Evolutionary conservation across 192 early-diverging fungal species (phyloP).

Genomic region (Coemansia sp.): DNA sequence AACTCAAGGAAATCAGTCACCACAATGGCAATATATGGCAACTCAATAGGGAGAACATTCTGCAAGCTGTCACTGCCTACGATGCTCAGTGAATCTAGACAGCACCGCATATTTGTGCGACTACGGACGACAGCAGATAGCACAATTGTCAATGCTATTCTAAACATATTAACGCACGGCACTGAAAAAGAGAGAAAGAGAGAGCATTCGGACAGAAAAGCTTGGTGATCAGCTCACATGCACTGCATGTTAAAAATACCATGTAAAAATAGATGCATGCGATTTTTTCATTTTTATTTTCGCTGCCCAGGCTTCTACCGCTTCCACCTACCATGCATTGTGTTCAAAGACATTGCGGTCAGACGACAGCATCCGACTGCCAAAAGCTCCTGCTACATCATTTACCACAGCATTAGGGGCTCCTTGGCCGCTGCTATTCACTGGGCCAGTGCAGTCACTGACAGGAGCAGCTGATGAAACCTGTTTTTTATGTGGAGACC

Average conservation of each 20-base stretch:
- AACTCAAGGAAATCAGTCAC: neutral
- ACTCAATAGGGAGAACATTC: too few relatives aligned
- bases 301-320: conserved; percentile 4
- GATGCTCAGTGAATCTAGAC: neutral
- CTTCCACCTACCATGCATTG: conserved; percentile 83
- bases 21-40: neutral
- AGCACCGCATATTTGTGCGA: neutral
- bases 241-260: conserved; percentile 3
- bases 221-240: neutral
- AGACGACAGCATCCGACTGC: conserved; percentile 71
- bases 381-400: conserved; percentile 57
- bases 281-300: too few relatives aligned
- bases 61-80: neutral
- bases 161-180: neutral
- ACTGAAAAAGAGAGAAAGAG: neutral
- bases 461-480: conserved; percentile 42
- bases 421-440: conserved; percentile 3
- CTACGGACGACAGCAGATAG: neutral
- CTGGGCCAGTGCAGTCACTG: conserved; percentile 15
- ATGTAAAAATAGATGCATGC: conserved; percentile 6
- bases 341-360: conserved; percentile 79
- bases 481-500: conserved; percentile 39
- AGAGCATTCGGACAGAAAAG: neutral
- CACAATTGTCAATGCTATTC: neutral
- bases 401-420: neutral